Evolutionary conservation across 2,329 filamentous ascomycete genomes (phyloP).

Genomic region (Fusarium duplospermum): DNA sequence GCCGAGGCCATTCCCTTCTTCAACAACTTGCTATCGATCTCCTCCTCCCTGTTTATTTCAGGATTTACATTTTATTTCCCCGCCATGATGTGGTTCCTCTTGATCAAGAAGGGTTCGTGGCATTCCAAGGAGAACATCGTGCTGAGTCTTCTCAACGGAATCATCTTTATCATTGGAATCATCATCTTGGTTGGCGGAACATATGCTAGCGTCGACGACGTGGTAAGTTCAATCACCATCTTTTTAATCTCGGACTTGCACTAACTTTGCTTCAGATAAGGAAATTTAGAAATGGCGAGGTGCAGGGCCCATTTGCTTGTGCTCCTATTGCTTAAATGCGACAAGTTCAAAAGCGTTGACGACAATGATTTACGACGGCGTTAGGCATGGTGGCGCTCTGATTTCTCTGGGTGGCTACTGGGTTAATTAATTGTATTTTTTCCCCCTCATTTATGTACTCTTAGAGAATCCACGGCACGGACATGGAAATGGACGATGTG

Average conservation of each 20-base stretch:
- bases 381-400: not conserved
- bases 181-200: not conserved
- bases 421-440: not conserved
- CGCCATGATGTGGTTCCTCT: not conserved
- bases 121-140: not conserved
- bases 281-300: not conserved
- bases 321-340: not conserved
- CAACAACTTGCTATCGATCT: not conserved
- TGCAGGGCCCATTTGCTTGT: not conserved
- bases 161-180: not conserved
- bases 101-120: not conserved
- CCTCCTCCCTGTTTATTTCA: not conserved
- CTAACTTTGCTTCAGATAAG: not conserved
- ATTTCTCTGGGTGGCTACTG: not conserved
- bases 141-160: not conserved
- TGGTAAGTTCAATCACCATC: not conserved
- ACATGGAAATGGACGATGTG: not conserved
- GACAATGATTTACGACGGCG: not conserved
- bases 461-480: not conserved
- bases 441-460: not conserved
- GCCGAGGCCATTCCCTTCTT: not conserved
- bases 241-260: not conserved
- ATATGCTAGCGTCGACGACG: not conserved
- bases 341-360: not conserved
- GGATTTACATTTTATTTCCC: not conserved